phyloP scores from a whole-genome alignment of 768 basidiomycete species.

The Galerina marginata region DNA sequence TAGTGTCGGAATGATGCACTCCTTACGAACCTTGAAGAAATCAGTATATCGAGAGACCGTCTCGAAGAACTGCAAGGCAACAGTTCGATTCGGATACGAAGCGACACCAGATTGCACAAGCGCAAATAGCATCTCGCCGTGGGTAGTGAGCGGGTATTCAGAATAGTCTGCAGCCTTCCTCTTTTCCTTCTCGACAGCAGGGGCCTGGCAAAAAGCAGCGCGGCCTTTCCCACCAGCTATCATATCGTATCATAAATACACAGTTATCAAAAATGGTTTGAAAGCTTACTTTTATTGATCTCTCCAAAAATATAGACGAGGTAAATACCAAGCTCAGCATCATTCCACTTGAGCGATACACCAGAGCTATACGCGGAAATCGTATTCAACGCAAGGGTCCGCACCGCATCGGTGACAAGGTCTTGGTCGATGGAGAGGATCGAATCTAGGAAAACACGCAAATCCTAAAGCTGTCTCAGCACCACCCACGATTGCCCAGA shows the following conservation, averaged over 20 bases:
- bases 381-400: constrained; percentile 73
- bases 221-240: constrained; percentile 80
- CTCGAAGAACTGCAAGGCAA: constrained; percentile 92
- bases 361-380: constrained; percentile 73
- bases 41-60: constrained; percentile 90
- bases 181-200: constrained; percentile 69
- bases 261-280: neutral
- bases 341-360: constrained; percentile 80
- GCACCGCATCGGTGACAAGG: constrained; percentile 81
- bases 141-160: constrained; percentile 83
- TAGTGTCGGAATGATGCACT: constrained; percentile 84
- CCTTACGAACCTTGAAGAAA: constrained; percentile 94
- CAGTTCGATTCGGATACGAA: constrained; percentile 81
- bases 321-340: constrained; percentile 93
- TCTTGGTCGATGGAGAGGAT: constrained; percentile 85
- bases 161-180: constrained; percentile 74
- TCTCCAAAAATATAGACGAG: constrained; percentile 95
- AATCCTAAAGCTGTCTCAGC: constrained; percentile 57
- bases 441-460: constrained; percentile 86
- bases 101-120: constrained; percentile 86
- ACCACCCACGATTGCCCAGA: constrained; percentile 3
- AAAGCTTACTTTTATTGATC: constrained; percentile 78
- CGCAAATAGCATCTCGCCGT: constrained; percentile 88
- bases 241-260: constrained; percentile 15
- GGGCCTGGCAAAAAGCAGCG: constrained; percentile 83